Evolutionary conservation across 176 grass and related monocot species (phyloP).

Genomic region (Saccharum officinarum): DNA sequence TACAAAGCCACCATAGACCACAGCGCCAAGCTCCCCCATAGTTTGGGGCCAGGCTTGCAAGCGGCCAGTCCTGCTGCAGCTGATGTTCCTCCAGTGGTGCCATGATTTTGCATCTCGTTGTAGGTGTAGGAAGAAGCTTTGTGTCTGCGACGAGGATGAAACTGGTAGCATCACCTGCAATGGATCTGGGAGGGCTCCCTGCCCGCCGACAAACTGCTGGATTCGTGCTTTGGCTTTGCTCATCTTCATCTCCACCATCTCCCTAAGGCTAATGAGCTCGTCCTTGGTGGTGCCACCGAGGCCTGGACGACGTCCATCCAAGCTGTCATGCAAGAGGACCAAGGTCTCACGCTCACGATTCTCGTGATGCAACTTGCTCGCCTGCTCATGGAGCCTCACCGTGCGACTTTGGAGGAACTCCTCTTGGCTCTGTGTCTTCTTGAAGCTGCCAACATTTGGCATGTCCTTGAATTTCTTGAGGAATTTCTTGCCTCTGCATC

Average conservation of each 20-base stretch:
- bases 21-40: neutral
- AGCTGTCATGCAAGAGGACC: slow-evolving; percentile 22
- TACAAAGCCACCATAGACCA: neutral
- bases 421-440: slow-evolving; percentile 36
- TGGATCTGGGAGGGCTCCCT: neutral
- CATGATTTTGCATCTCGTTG: neutral
- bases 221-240: neutral
- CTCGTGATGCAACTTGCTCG: neutral
- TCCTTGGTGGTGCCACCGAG: neutral
- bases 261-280: slow-evolving; percentile 1
- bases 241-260: neutral
- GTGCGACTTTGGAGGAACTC: slow-evolving; percentile 24
- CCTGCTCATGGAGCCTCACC: slow-evolving; percentile 4
- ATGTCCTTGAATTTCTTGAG: too few relatives aligned
- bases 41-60: neutral
- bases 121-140: neutral
- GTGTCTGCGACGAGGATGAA: neutral
- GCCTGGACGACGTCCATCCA: neutral
- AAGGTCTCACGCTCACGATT: neutral
- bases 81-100: neutral
- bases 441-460: neutral
- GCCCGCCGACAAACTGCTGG: neutral
- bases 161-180: too few relatives aligned
- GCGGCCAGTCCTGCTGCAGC: neutral
- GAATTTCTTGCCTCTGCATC: too few relatives aligned